phyloP scores from a whole-genome alignment of 805 yeast genomes.

The Suhomyces faveliae region DNA sequence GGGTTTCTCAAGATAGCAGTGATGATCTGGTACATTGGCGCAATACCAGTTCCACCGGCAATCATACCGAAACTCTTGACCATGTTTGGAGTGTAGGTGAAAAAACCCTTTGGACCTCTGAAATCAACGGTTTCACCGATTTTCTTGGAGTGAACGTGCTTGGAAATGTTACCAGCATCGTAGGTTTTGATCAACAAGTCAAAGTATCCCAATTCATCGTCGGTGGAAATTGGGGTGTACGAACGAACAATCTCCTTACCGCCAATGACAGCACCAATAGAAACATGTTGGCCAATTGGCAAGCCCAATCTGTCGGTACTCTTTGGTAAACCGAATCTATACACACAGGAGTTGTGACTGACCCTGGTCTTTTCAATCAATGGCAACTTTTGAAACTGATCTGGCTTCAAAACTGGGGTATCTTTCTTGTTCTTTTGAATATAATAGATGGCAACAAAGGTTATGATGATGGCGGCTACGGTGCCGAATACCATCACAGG shows the following conservation, averaged over 20 bases:
- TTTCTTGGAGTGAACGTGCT: slow-evolving; percentile 64
- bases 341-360: slow-evolving; percentile 77
- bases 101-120: slow-evolving; percentile 90
- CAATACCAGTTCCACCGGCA: slow-evolving; percentile 96
- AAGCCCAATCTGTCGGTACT: slow-evolving; percentile 75
- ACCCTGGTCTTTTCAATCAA: slow-evolving; percentile 72
- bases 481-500: slow-evolving; percentile 42
- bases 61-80: slow-evolving; percentile 77
- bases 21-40: slow-evolving; percentile 93
- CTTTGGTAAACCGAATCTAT: slow-evolving; percentile 79
- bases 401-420: slow-evolving; percentile 59
- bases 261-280: slow-evolving; percentile 69
- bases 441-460: slow-evolving; percentile 34
- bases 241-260: slow-evolving; percentile 83
- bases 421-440: slow-evolving; percentile 34
- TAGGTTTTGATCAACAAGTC: slow-evolving; percentile 85
- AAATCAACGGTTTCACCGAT: slow-evolving; percentile 78
- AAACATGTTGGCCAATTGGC: slow-evolving; percentile 93
- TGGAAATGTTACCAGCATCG: slow-evolving; percentile 81
- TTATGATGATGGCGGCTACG: slow-evolving; percentile 35
- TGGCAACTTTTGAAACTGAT: slow-evolving; percentile 74
- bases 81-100: slow-evolving; percentile 79
- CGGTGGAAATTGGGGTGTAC: slow-evolving; percentile 86
- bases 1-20: slow-evolving; percentile 78
- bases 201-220: slow-evolving; percentile 75